phyloP scores from a whole-genome alignment of 2,329 filamentous ascomycete species.

The Colletotrichum karsti region DNA sequence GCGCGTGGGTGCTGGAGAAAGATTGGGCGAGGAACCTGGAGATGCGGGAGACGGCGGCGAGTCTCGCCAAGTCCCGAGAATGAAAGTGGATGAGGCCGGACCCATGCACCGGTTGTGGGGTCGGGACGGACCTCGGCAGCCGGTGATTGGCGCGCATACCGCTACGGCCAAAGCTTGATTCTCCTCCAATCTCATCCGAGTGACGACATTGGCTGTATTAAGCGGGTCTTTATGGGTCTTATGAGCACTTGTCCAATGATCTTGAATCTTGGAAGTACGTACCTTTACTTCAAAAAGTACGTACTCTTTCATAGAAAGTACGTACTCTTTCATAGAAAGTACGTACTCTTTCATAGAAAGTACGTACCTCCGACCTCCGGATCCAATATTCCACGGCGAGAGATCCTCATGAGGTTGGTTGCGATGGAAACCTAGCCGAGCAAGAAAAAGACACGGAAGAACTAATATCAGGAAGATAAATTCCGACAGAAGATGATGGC shows the following conservation, averaged over 20 bases:
- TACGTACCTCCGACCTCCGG: neutral
- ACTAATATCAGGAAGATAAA: neutral
- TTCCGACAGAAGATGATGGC: neutral
- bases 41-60: neutral
- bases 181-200: neutral
- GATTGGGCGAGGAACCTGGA: too few species aligned
- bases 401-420: neutral
- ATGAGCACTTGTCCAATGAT: neutral
- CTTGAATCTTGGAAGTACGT: neutral
- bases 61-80: slow-evolving; percentile 11
- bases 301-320: too few species aligned
- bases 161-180: slow-evolving; percentile 6
- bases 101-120: neutral
- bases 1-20: neutral
- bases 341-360: neutral
- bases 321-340: too few species aligned
- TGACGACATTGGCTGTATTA: slow-evolving; percentile 8
- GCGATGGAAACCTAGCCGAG: neutral
- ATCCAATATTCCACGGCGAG: neutral
- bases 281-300: neutral
- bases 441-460: neutral
- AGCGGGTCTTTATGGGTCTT: neutral
- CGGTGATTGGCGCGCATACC: slow-evolving; percentile 25
- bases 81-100: neutral
- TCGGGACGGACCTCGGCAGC: neutral